Base-by-base conservation (phyloP, 2,329 filamentous ascomycete species). In the Drechslerella coelobrocha region DNA sequence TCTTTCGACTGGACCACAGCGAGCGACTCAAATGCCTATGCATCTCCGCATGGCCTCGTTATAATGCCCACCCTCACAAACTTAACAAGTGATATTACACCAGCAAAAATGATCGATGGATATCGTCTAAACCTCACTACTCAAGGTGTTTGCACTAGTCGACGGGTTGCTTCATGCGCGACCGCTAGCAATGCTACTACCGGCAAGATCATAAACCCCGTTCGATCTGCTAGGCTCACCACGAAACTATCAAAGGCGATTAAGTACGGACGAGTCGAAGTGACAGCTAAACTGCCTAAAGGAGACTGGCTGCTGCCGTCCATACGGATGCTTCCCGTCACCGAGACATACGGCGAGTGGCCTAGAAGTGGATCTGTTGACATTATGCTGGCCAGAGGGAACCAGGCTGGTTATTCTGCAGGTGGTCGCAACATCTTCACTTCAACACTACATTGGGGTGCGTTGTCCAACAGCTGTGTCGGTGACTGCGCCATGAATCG, bases 231-330 rank as follows among this genome's bases (percentile, higher is more conserved):
- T 3, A 79, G 83, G 17, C 74, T 84, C 10, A 81, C 78, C 26
- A 84, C 83, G 8, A 80, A 79, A 68, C 80, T 80, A 10, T 82
- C 80, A 56, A 80, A 80, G 65, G 78, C 77, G 8, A 81, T 84
- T 73, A 78, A 76, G 47, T 84, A 84, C 73, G 83, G 83, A 1
- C 77, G 80, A 47, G 80, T 85, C 27, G 84, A 85, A 73, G 82
- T 85, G 7, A 79, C 81, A 2, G 83, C 83, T 23, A 81, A 82
- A 66, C 75, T 85, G 73, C 82, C 83, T 5, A 76, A 76, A 37
- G 83, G 83, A 2, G 82, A 84, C 74, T 85, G 83, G 83, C 76
- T 85, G 19, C 84, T 83, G 83, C 83, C 81, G 19, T 78, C 78
- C 1, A 79, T 82, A 57, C 74, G 79, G 80, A 82, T 84, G 81